Conservation (phyloP, 2,329 filamentous ascomycete species). For the Paraconiothyrium brasiliense region DNA sequence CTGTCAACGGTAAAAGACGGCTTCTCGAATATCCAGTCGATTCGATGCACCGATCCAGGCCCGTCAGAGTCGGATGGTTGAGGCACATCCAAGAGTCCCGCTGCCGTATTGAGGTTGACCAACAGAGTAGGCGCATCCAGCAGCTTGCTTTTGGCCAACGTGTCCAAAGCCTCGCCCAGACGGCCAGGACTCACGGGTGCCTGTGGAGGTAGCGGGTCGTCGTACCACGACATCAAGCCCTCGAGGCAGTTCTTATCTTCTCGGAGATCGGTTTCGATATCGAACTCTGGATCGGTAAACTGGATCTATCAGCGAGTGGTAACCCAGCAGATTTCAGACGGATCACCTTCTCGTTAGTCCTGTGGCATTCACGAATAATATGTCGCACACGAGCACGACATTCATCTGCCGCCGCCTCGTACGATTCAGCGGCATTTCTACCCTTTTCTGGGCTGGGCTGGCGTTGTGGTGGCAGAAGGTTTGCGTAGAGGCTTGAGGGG, state of each 20-base stretch:
- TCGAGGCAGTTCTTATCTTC: constrained; percentile 41
- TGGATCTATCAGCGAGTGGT: not conserved
- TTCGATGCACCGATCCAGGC: constrained; percentile 40
- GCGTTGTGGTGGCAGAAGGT: constrained; percentile 49
- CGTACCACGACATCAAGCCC: constrained; percentile 54
- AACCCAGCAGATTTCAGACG: too few relatives aligned
- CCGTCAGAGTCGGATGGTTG: constrained; percentile 25
- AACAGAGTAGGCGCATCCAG: constrained; percentile 28
- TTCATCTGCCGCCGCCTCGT: constrained; percentile 73
- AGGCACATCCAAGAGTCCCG: constrained; percentile 63
- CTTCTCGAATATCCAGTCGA: constrained; percentile 78
- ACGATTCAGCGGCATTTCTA: constrained; percentile 71
- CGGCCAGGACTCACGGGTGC: constrained; percentile 22
- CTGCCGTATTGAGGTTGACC: constrained; percentile 59
- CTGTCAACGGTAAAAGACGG: constrained; percentile 81
- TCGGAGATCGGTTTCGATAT: constrained; percentile 78
- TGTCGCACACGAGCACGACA: constrained; percentile 69
- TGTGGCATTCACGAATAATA: constrained; percentile 70
- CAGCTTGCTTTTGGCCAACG: constrained; percentile 34
- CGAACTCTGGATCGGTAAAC: constrained; percentile 83
- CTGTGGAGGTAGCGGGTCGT: constrained; percentile 60
- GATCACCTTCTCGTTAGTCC: constrained; percentile 74
- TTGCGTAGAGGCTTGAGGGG: constrained; percentile 70
- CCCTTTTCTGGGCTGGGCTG: constrained; percentile 63
- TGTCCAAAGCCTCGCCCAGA: constrained; percentile 36